Conservation (phyloP, 768 basidiomycete species). For the Boletus coccyginus region DNA sequence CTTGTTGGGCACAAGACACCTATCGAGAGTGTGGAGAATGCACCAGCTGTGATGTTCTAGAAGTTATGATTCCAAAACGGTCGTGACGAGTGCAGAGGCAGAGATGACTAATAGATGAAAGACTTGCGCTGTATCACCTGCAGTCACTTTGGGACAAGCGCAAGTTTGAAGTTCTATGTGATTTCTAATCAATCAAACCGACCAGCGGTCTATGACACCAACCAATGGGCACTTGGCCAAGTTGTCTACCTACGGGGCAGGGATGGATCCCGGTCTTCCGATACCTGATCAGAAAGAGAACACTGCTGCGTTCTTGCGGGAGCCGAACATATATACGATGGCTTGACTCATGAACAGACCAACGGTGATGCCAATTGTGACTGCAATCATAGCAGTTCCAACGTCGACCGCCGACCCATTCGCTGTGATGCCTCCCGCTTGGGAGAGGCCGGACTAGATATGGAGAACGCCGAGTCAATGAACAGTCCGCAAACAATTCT, state of each 20-base stretch:
- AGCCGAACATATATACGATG: constrained; percentile 82
- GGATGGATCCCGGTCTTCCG: not conserved
- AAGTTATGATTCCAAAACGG: constrained; percentile 9
- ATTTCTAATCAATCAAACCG: constrained; percentile 2
- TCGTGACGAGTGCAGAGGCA: not conserved
- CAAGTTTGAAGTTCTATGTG: not conserved
- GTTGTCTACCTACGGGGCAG: not conserved
- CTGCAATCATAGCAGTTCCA: constrained; percentile 85
- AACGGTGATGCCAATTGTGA: constrained; percentile 87
- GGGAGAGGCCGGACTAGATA: constrained; percentile 74
- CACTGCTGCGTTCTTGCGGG: constrained; percentile 78
- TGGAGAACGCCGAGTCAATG: not conserved
- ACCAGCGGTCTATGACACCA: constrained; percentile 2
- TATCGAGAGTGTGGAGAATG: constrained; percentile 83
- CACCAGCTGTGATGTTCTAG: constrained; percentile 89
- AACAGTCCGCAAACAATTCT: not conserved
- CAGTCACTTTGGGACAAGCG: not conserved
- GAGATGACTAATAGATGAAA: constrained; percentile 4
- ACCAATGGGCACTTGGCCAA: not conserved
- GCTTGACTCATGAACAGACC: constrained; percentile 88
- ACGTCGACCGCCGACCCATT: constrained; percentile 82
- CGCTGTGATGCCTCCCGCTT: constrained; percentile 81
- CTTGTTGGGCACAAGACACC: constrained; percentile 97
- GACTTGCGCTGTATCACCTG: not conserved
- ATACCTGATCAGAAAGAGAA: constrained; percentile 63